Evolutionary conservation across 1,139 yeast genomes (phyloP).

Genomic region (Debaryomyces psychrophilus): DNA sequence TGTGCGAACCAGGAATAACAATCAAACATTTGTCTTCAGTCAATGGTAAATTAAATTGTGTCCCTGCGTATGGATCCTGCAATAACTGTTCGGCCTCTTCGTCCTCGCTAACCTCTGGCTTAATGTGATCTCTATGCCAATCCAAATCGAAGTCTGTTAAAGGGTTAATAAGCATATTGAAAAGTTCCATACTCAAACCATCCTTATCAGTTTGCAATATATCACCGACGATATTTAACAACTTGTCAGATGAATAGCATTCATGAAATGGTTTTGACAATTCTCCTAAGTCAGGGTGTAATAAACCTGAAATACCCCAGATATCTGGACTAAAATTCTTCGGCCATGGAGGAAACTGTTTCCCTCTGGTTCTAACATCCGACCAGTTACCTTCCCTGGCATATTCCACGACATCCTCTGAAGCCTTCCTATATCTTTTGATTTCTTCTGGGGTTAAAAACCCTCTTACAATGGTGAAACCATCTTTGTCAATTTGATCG

Average conservation of each 20-base stretch:
- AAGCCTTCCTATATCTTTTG: slow-evolving; percentile 37
- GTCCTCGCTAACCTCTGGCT: slow-evolving; percentile 51
- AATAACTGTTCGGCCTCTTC: slow-evolving; percentile 48
- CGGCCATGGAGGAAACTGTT: slow-evolving; percentile 66
- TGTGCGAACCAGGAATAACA: slow-evolving; percentile 56
- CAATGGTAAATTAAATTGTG: slow-evolving; percentile 58
- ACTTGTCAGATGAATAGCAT: slow-evolving; percentile 46
- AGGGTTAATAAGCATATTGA: slow-evolving; percentile 61
- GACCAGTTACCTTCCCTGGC: slow-evolving; percentile 59
- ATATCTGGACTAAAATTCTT: slow-evolving; percentile 56
- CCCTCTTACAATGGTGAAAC: slow-evolving; percentile 47
- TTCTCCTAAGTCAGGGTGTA: slow-evolving; percentile 53
- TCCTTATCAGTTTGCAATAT: slow-evolving; percentile 45
- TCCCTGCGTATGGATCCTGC: slow-evolving; percentile 51
- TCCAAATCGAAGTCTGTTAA: slow-evolving; percentile 57
- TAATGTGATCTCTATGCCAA: slow-evolving; percentile 61
- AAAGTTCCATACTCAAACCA: slow-evolving; percentile 52
- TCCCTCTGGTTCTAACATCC: slow-evolving; percentile 55
- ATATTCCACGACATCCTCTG: slow-evolving; percentile 45
- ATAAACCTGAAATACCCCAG: slow-evolving; percentile 57
- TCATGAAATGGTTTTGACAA: slow-evolving; percentile 46
- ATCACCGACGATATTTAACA: slow-evolving; percentile 46
- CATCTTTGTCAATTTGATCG: slow-evolving; percentile 45
- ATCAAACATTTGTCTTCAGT: slow-evolving; percentile 54
- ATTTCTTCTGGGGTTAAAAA: slow-evolving; percentile 49